Conservation (phyloP, 23 red algal genomes). For the Gracilariopsis chorda region DNA sequence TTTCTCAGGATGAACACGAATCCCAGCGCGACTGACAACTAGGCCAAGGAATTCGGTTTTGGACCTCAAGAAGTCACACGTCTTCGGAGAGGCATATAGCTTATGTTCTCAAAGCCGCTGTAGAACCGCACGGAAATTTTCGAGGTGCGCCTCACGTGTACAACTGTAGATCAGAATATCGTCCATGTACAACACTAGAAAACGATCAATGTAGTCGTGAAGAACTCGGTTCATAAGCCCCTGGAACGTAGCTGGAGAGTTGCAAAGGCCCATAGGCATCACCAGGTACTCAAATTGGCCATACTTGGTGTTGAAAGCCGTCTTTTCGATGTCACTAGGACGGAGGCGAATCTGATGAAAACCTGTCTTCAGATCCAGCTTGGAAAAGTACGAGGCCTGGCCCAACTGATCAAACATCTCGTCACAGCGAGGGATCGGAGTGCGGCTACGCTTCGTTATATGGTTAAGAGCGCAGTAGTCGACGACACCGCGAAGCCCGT, state of each 20-base stretch:
- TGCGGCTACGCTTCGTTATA: background rate
- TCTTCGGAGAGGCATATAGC: background rate
- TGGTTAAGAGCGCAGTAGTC: background rate
- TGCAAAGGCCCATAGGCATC: constrained; percentile 1
- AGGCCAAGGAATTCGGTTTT: background rate
- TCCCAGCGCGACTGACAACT: background rate
- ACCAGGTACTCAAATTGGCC: constrained; percentile 4
- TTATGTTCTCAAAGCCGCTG: background rate
- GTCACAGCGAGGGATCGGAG: background rate
- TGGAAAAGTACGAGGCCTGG: background rate
- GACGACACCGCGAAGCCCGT: background rate
- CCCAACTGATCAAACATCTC: constrained; percentile 3
- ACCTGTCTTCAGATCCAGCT: background rate
- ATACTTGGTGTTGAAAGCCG: background rate
- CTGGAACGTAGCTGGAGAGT: constrained; percentile 12
- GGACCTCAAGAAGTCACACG: background rate
- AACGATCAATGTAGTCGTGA: background rate
- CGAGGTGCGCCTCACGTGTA: background rate
- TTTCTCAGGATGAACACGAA: background rate
- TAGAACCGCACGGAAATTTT: background rate
- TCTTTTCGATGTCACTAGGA: background rate
- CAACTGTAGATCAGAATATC: constrained; percentile 5
- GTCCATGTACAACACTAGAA: background rate
- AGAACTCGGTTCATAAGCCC: constrained; percentile 11
- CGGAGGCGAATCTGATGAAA: background rate